Base-by-base conservation (phyloP, 306 rosid species). In the Luffa aegyptiaca region DNA sequence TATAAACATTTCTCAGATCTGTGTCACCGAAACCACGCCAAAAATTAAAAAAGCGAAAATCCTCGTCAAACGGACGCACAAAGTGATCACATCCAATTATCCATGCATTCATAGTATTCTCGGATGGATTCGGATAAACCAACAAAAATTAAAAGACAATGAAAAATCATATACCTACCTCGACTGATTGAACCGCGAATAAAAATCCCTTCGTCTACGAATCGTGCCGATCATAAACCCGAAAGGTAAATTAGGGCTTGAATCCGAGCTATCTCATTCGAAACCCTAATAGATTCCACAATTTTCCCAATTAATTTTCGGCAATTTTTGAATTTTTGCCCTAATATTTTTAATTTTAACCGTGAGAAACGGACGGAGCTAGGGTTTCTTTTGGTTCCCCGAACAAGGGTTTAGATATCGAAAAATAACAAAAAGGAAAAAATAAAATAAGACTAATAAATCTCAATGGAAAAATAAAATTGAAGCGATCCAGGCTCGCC, bases 301-400 rank as follows among this genome's bases (percentile, higher is more conserved):
- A 59, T 81, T 85, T 82, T 81, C 71, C 80, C 84, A 84, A 57
- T 78, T 63, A 83, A 86, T 80, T 83, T 88, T 86, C 65, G 42
- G 65, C 77, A 53, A 65, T 51, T 75, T 63, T 75, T 41, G 33
- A 73, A 62, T 52, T 78, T 83, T 81, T 55, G 66, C 46, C 80
- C 64, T 78, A 20, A 57, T 45, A 44, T 64, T 75, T 69, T 36
- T 68, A 73, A 57, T 81, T 84, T 85, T 79, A 74, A 85, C 92
- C 95, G 95, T 79, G 81, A 84, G 86, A 63, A 84, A 84, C 90
- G 85, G 87, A 73, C 85, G 81, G 86, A 78, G 81, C 92, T 92
- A 93, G 98, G 98, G 94, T 86, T 89, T 90, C 90, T 73, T 86
- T 81, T 78, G 87, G 80, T 80, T 79, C 81, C 46, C 49, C 58